Evolutionary conservation across 768 basidiomycete genomes (phyloP).

Genomic region (Pisolithus orientalis): DNA sequence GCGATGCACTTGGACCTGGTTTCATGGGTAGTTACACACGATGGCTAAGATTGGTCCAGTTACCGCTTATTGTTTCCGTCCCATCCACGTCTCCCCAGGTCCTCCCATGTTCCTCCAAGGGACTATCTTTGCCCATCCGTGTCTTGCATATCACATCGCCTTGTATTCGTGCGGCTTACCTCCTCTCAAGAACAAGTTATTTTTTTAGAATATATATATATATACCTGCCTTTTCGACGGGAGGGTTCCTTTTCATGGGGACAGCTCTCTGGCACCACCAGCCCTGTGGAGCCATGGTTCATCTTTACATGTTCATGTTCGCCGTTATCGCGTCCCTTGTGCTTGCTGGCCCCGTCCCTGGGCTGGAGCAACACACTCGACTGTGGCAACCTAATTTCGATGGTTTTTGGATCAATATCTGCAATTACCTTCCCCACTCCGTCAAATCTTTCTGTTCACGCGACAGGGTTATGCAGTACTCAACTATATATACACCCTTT

Average conservation of each 20-base stretch:
- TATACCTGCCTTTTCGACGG: neutral
- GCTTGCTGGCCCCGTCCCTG: constrained; percentile 26
- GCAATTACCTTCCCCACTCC: constrained; percentile 21
- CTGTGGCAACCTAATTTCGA: constrained; percentile 25
- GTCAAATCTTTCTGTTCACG: constrained; percentile 37
- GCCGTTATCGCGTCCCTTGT: constrained; percentile 25
- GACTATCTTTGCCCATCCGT: too few species aligned
- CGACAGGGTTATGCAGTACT: constrained; percentile 13
- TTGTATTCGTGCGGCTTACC: neutral
- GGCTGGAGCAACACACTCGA: neutral
- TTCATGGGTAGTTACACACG: neutral
- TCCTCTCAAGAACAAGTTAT: neutral
- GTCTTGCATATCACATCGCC: neutral
- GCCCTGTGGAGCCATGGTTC: neutral
- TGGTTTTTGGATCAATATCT: neutral
- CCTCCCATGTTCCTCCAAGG: neutral
- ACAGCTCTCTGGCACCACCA: neutral
- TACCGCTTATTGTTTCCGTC: neutral
- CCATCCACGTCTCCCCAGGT: neutral
- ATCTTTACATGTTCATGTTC: constrained; percentile 13
- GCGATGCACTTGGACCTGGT: neutral
- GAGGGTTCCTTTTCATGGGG: neutral
- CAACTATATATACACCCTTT: constrained; percentile 40
- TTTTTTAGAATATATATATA: neutral
- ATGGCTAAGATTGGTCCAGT: neutral